These are phyloP conservation scores for Suaeda aralocaspica DNA, from an alignment of 148 eudicot species.

Conservation along the genomic window DNA sequence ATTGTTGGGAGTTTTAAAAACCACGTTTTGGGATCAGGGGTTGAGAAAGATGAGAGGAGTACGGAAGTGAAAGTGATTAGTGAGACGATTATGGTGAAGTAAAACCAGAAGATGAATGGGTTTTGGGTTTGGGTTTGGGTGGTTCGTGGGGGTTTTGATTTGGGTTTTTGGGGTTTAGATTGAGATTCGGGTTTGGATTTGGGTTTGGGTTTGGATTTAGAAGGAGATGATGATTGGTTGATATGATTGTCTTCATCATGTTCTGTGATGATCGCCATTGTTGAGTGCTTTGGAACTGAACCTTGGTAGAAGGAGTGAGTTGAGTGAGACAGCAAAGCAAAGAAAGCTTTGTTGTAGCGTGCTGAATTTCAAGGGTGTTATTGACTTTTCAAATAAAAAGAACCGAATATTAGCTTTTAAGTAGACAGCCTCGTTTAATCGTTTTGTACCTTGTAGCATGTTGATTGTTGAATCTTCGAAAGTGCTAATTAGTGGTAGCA, in stretches of 20 bases:
- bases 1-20: constrained; percentile 58
- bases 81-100: constrained; percentile 56
- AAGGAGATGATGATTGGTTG: constrained; percentile 37
- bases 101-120: constrained; percentile 82
- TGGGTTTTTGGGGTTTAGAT: constrained; percentile 13
- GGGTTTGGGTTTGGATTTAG: constrained; percentile 25
- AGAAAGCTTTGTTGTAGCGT: no score
- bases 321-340: no score
- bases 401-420: no score
- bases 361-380: no score
- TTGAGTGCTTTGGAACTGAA: constrained; percentile 14
- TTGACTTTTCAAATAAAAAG: no score
- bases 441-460: no score
- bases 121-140: constrained; percentile 25
- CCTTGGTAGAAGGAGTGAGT: background rate
- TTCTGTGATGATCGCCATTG: constrained; percentile 77
- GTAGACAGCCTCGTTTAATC: no score
- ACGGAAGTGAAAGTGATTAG: constrained; percentile 54
- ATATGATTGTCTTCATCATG: constrained; percentile 30
- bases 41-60: constrained; percentile 37
- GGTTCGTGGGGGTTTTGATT: constrained; percentile 21
- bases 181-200: constrained; percentile 21
- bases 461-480: no score
- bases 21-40: constrained; percentile 75
- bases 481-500: no score